Base-by-base conservation (phyloP, 148 eudicot genomes). In the Arctostaphylos glauca region DNA sequence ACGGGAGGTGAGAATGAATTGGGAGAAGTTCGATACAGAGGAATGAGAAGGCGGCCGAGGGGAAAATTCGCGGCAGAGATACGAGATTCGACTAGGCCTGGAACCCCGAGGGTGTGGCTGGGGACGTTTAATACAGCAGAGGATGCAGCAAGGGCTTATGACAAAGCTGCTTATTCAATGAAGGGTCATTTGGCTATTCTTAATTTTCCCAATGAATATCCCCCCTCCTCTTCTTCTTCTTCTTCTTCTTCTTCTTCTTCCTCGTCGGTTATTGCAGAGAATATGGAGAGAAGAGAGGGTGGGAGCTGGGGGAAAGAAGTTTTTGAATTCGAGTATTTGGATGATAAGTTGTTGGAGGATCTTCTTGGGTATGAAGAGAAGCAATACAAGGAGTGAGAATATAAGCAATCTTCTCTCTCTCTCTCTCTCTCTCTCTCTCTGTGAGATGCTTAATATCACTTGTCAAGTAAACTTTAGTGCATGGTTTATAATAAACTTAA, bases 141-240 rank as follows among this genome's bases (percentile, higher is more conserved):
- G 72, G 87, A 67, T 43, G 87, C 87, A 0, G 87, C 84, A 0
- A 50, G 81, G 44, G 87, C 87, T 13, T 81, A 85, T 56, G 87
- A 85, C 38, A 60, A 72, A 54, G 73, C 84, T 1, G 77, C 83
- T 12, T 81, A 9, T 14, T 23, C 72, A 7, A 79, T 79, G 80
- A 82, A 83, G 55, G 85, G 87, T 5, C 50, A 48, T 7, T 14
- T 58, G 38, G 88, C 88, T 10, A 68, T 87, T 38, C 86, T 87
- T 9, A 87, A 87, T 53, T 87, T 87, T 38, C 88, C 89, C 3
- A 44, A 66, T 25, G 89, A 87, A 15, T 79, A 87, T 62, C 88
- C 88, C 0, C 44, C 86, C 46, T 15, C 85, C 2, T 74, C 84
- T 0, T 52, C 82, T 4, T 53, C 16, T 4, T 14, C 73, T n/a